phyloP scores from a whole-genome alignment of 768 basidiomycete species.

The Trametes cubensis region DNA sequence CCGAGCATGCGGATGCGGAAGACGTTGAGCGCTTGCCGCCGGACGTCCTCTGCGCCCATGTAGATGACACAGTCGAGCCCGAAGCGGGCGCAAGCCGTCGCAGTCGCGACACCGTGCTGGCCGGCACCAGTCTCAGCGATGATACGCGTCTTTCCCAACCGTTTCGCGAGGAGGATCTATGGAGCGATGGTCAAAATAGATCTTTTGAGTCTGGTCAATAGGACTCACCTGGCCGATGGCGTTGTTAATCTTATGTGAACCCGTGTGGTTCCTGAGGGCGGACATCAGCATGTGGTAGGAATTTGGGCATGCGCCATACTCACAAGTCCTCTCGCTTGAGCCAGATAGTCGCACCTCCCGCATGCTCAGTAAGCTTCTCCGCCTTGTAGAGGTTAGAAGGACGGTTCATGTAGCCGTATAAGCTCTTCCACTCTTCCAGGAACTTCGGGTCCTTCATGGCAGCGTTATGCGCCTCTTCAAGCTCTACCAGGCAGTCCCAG shows the following conservation, averaged over 20 bases:
- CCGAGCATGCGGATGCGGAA: conserved; percentile 99
- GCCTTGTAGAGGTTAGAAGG: conserved; percentile 92
- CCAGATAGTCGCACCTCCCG: conserved; percentile 96
- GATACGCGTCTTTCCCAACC: conserved; percentile 94
- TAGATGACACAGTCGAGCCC: conserved; percentile 94
- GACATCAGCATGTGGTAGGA: conserved; percentile 6
- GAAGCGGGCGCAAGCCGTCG: conserved; percentile 96
- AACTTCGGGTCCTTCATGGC: conserved; percentile 90
- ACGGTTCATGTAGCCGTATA: conserved; percentile 93
- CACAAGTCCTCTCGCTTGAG: conserved; percentile 93
- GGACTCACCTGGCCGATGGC: conserved; percentile 85
- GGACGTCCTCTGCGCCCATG: conserved; percentile 98
- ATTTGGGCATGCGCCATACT: conserved; percentile 31
- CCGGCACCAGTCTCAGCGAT: conserved; percentile 99
- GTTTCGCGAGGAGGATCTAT: conserved; percentile 89
- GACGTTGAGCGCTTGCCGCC: conserved; percentile 94
- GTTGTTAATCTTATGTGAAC: conserved; percentile 99
- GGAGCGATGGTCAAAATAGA: conserved; percentile 6
- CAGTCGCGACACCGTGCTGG: conserved; percentile 98
- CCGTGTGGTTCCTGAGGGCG: conserved; percentile 85
- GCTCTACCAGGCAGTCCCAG: conserved; percentile 88
- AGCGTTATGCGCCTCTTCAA: conserved; percentile 87
- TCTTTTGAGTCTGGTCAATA: not conserved
- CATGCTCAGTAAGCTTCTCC: conserved; percentile 84
- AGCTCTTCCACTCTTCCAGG: conserved; percentile 86